Evolutionary conservation across 2,329 filamentous ascomycete genomes (phyloP), one percentile per base, ranked within the genome.

Genomic region (Orbilia oligospora): DNA sequence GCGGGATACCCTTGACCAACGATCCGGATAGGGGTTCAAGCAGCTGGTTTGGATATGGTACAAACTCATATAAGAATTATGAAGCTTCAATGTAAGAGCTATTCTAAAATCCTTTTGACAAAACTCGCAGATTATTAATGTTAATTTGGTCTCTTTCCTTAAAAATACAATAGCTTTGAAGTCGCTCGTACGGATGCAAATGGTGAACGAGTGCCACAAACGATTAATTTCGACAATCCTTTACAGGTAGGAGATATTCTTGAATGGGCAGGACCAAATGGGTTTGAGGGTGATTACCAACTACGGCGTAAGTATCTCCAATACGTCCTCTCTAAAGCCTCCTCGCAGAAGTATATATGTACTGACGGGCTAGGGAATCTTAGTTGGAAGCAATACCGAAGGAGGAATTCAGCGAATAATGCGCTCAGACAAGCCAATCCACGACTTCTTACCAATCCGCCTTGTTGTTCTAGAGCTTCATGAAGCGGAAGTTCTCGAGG

Each of bases 41-140:
- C 27, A 69, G 44, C 18, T 78, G 75, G 75, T 78, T 78, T 44
- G 67, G 55, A 44, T 78, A 71, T n/a, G 63, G 75, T 18, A 63
- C 63, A 1, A 61, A 49, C 5, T 38, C 18, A 22, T 66, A 36
- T 30, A 68, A 46, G 22, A 33, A 53, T 49, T 58, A 71, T 46
- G 66, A 78, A 22, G 48, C 75, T 36, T 78, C 75, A 5, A 51
- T 71, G 75, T 78, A 65, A 65, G 68, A 30, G 27, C 27, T 6
- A 30, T 6, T 6, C 27, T 30, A 6, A 30, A 30, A 30, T 30
- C 27, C 6, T 30, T 30, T 3, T 3, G 27, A 6, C 27, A 6
- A 30, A 30, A 30, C 3, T 30, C 27, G 27, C 3, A 30, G 27
- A 30, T 30, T 30, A 30, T 30, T 30, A 30, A 30, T 6, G 3